These are phyloP conservation scores for Mycena indigotica DNA, from an alignment of 768 basidiomycete genomes.

Conservation along the genomic window DNA sequence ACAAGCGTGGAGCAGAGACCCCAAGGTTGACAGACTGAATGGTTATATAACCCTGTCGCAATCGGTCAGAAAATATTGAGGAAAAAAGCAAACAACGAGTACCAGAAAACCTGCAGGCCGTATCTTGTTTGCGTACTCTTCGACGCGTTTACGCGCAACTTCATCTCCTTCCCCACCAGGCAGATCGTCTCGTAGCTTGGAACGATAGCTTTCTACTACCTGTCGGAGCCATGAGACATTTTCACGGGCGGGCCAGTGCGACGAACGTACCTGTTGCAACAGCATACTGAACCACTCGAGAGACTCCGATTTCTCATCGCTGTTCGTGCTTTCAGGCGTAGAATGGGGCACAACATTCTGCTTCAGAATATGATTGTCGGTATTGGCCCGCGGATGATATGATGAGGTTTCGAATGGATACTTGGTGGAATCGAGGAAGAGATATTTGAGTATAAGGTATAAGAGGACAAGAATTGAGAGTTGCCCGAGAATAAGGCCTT, in stretches of 20 bases:
- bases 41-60: conserved; percentile 74
- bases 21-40: conserved; percentile 87
- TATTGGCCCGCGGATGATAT: conserved; percentile 62
- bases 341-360: conserved; percentile 31
- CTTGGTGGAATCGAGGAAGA: conserved; percentile 84
- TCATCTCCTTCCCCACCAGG: conserved; percentile 80
- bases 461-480: conserved; percentile 81
- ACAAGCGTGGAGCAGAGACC: conserved; percentile 74
- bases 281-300: conserved; percentile 92
- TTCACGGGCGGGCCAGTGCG: conserved; percentile 5
- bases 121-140: conserved; percentile 78
- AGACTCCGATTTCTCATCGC: conserved; percentile 56
- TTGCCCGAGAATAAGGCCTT: conserved; percentile 92
- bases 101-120: conserved; percentile 73
- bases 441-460: conserved; percentile 84
- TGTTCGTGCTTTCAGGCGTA: conserved; percentile 24
- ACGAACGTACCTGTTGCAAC: conserved; percentile 66
- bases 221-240: conserved; percentile 30
- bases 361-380: conserved; percentile 45
- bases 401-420: conserved; percentile 55
- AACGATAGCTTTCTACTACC: conserved; percentile 74
- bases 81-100: conserved; percentile 26
- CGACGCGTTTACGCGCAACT: conserved; percentile 74
- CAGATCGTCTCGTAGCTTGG: conserved; percentile 72
- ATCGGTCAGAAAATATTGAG: conserved; percentile 1